Evolutionary conservation across 306 rosid genomes (phyloP).

Genomic region (Castanea mollissima): DNA sequence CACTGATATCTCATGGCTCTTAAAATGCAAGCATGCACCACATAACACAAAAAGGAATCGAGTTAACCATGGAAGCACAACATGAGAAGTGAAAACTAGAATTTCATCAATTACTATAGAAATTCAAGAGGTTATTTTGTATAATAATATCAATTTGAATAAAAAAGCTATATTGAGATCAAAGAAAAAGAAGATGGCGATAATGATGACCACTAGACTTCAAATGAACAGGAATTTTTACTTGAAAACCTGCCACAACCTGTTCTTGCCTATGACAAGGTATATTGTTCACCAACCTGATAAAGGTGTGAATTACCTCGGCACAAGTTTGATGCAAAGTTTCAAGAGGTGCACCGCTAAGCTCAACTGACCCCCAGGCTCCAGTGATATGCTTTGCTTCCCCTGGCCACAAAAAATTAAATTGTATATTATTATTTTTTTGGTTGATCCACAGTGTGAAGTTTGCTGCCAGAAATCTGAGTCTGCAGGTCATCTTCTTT

Average conservation of each 20-base stretch:
- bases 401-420: conserved; percentile 57
- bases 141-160: background rate
- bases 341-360: conserved; percentile 98
- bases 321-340: conserved; percentile 98
- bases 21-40: background rate
- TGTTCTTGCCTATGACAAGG: background rate
- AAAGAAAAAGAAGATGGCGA: background rate
- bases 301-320: conserved; percentile 94
- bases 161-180: background rate
- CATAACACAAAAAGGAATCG: background rate
- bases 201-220: background rate
- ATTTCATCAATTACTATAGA: background rate
- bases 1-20: background rate
- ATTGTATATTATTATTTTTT: background rate
- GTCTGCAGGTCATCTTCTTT: no score
- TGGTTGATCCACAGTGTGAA: no score
- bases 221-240: background rate
- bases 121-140: background rate
- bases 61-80: background rate
- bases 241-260: background rate
- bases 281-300: conserved; percentile 52
- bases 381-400: conserved; percentile 92
- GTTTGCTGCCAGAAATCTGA: no score
- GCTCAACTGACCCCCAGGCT: conserved; percentile 99
- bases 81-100: background rate